Conservation (phyloP, 1,284 basidiomycete species). For the Pascua sp. region DNA sequence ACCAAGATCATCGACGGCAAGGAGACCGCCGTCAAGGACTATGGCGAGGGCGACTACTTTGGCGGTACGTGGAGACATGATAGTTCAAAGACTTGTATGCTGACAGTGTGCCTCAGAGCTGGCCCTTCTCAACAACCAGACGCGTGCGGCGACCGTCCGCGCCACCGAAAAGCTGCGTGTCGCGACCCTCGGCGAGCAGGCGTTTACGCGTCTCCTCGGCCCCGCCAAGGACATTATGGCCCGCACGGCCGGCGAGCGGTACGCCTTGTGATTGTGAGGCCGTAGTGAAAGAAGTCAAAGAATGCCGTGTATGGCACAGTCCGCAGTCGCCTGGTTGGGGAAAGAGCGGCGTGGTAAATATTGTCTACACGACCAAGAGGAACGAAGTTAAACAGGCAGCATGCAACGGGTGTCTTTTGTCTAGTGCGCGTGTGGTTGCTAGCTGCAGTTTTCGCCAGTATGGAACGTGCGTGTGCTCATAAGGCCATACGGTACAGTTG, state of each 20-base stretch:
- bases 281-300: background rate
- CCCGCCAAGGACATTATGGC: constrained; percentile 58
- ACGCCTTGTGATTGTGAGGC: constrained; percentile 25
- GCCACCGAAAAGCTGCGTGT: constrained; percentile 78
- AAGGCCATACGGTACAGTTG: too few species aligned
- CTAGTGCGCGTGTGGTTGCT: too few species aligned
- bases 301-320: too few species aligned
- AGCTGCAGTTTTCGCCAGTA: too few species aligned
- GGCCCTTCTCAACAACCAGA: constrained; percentile 75
- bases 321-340: too few species aligned
- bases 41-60: constrained; percentile 94
- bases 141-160: constrained; percentile 89
- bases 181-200: constrained; percentile 85
- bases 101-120: constrained; percentile 58
- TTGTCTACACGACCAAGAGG: too few species aligned
- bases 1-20: constrained; percentile 68
- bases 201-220: constrained; percentile 90
- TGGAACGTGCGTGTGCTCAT: too few species aligned
- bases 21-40: constrained; percentile 68
- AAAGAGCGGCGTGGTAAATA: too few species aligned
- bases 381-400: too few species aligned
- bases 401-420: background rate
- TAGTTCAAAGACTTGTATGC: background rate
- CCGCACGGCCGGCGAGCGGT: constrained; percentile 47
- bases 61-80: constrained; percentile 63